These are phyloP conservation scores for Saturnispora serradocipensis DNA, from an alignment of 805 yeast species.

Conservation along the genomic window DNA sequence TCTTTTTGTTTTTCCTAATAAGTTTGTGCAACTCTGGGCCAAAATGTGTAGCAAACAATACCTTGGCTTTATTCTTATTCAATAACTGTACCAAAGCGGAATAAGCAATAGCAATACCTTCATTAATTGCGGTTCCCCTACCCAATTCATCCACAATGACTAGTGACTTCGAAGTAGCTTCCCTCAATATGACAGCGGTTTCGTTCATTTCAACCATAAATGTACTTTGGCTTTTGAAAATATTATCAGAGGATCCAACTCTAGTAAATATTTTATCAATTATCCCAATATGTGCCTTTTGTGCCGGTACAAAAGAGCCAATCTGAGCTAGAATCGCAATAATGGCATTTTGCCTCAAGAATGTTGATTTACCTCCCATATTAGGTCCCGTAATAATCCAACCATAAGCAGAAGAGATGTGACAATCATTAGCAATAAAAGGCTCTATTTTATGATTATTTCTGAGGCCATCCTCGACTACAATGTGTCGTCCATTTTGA, in stretches of 20 bases:
- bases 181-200: constrained; percentile 56
- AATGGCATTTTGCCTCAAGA: constrained; percentile 63
- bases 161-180: constrained; percentile 58
- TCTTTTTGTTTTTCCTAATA: constrained; percentile 24
- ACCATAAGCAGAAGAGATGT: constrained; percentile 23
- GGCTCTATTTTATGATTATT: constrained; percentile 27
- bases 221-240: constrained; percentile 71
- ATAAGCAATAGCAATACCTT: constrained; percentile 79
- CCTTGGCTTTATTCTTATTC: constrained; percentile 48
- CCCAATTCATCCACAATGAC: constrained; percentile 86
- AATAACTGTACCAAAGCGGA: constrained; percentile 57
- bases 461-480: constrained; percentile 69
- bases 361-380: constrained; percentile 81
- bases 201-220: constrained; percentile 92
- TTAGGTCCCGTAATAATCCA: constrained; percentile 84
- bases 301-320: constrained; percentile 68
- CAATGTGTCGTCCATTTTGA: constrained; percentile 67
- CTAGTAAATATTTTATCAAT: constrained; percentile 76
- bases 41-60: constrained; percentile 88
- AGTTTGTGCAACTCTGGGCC: constrained; percentile 44
- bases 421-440: constrained; percentile 42
- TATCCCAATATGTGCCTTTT: constrained; percentile 51
- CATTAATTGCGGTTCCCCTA: constrained; percentile 77
- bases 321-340: constrained; percentile 63
- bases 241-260: constrained; percentile 78